These are phyloP conservation scores for Penicillium sp. DNA, from an alignment of 2,329 filamentous ascomycete species.

Conservation along the genomic window DNA sequence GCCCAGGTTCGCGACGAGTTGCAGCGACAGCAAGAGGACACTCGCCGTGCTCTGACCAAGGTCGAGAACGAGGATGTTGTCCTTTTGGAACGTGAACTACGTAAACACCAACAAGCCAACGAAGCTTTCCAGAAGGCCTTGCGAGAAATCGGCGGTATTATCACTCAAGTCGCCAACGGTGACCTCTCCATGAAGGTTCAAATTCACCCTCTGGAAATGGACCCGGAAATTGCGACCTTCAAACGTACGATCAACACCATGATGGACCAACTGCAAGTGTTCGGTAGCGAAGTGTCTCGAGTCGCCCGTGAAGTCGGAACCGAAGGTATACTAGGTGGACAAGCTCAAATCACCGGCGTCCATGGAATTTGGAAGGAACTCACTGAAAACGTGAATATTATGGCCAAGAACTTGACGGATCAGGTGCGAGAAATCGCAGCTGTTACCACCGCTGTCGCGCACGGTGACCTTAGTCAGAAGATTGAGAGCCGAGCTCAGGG, in stretches of 20 bases:
- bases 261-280: conserved; percentile 97
- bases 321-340: conserved; percentile 87
- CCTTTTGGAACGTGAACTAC: conserved; percentile 84
- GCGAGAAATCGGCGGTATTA: conserved; percentile 93
- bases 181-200: conserved; percentile 96
- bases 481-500: conserved; percentile 77
- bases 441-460: conserved; percentile 77
- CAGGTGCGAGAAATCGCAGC: conserved; percentile 84
- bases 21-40: conserved; percentile 77
- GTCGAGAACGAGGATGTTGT: conserved; percentile 86
- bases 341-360: conserved; percentile 89
- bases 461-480: conserved; percentile 79
- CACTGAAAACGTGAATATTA: conserved; percentile 83
- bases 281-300: conserved; percentile 92
- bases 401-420: conserved; percentile 78
- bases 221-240: conserved; percentile 96
- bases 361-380: conserved; percentile 97
- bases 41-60: conserved; percentile 75
- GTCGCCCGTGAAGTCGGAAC: conserved; percentile 95
- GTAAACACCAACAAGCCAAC: conserved; percentile 97
- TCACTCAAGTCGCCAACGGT: conserved; percentile 91
- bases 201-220: conserved; percentile 94
- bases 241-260: conserved; percentile 98
- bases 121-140: conserved; percentile 97
- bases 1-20: conserved; percentile 82